Evolutionary conservation across 2,329 filamentous ascomycete species (phyloP).

Genomic region (Byssothecium circinans): DNA sequence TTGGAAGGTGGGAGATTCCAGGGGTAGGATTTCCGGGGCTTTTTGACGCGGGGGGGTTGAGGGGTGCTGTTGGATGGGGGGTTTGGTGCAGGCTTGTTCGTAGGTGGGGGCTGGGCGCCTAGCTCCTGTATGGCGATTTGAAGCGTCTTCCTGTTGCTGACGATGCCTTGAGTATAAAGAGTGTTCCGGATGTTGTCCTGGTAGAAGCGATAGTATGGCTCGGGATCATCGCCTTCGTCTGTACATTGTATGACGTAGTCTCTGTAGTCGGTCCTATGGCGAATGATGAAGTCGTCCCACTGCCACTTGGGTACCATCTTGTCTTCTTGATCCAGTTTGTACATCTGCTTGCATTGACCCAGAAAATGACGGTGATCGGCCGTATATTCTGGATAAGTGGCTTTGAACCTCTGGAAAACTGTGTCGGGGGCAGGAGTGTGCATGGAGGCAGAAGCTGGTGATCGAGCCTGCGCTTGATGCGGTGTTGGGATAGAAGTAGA

Average conservation of each 20-base stretch:
- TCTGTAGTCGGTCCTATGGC: constrained; percentile 37
- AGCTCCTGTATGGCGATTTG: constrained; percentile 26
- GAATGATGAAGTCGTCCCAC: constrained; percentile 46
- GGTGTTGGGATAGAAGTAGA: not conserved
- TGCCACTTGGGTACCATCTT: constrained; percentile 41
- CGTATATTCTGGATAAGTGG: constrained; percentile 40
- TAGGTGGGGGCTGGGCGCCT: constrained; percentile 4
- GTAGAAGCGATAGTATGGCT: constrained; percentile 40
- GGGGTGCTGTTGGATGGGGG: not conserved
- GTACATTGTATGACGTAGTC: constrained; percentile 26
- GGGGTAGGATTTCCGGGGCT: not conserved
- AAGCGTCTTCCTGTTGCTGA: constrained; percentile 20
- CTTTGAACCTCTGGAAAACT: constrained; percentile 32
- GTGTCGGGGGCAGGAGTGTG: constrained; percentile 2
- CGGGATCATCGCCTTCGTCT: constrained; percentile 23
- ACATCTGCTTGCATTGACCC: constrained; percentile 32
- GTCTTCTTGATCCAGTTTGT: constrained; percentile 29
- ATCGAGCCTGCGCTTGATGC: not conserved
- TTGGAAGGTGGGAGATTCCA: not conserved
- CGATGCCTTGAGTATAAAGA: constrained; percentile 27
- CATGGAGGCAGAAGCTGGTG: not conserved
- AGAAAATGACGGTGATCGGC: constrained; percentile 37
- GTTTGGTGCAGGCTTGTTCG: not conserved
- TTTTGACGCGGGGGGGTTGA: not conserved
- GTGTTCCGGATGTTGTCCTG: constrained; percentile 34